Evolutionary conservation across 441 rosid genomes (phyloP).

Genomic region (Euphorbia celastroides): DNA sequence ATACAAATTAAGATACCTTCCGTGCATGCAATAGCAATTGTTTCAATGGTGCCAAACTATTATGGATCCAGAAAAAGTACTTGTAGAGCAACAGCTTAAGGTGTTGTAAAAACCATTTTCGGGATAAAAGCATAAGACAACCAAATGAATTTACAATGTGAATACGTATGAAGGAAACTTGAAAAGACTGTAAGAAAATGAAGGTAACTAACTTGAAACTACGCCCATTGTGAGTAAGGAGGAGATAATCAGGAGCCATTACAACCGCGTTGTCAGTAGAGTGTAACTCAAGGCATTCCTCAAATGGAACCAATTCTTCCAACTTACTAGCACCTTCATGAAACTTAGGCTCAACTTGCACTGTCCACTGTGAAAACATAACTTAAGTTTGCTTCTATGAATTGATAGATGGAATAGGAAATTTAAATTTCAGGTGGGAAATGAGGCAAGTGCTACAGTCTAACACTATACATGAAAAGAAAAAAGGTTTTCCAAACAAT

Average conservation of each 20-base stretch:
- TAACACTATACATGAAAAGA: neutral
- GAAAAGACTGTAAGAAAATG: slow-evolving; percentile 15
- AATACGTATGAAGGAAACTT: neutral
- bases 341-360: slow-evolving; percentile 87
- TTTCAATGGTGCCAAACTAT: neutral
- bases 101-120: neutral
- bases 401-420: slow-evolving; percentile 13
- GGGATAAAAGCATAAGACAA: slow-evolving; percentile 4
- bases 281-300: slow-evolving; percentile 80
- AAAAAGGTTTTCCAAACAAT: neutral
- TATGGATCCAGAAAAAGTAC: neutral
- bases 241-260: slow-evolving; percentile 82
- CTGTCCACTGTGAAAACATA: slow-evolving; percentile 74
- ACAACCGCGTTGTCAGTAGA: slow-evolving; percentile 69
- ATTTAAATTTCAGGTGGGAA: neutral
- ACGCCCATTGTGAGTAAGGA: slow-evolving; percentile 89
- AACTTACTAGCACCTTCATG: slow-evolving; percentile 91
- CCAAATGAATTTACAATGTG: neutral
- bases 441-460: neutral
- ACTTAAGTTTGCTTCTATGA: slow-evolving; percentile 18
- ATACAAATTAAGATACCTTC: neutral
- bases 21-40: neutral
- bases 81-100: neutral
- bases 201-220: slow-evolving; percentile 86
- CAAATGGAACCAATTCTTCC: slow-evolving; percentile 92